phyloP scores from a whole-genome alignment of 495 filamentous ascomycete genomes.

The Hypoxylon subgilvum region DNA sequence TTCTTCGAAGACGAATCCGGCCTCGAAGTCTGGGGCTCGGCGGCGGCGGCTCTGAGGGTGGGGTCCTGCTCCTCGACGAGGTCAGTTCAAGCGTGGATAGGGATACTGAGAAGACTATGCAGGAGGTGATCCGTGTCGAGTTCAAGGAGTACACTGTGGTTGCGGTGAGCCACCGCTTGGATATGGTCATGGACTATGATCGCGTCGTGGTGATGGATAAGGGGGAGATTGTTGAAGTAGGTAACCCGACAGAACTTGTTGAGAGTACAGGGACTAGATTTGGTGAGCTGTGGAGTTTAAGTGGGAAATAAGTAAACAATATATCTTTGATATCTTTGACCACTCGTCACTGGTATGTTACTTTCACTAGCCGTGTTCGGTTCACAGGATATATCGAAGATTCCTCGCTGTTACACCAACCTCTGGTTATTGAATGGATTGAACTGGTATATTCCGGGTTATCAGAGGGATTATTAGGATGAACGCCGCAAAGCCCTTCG shows the following conservation, averaged over 20 bases:
- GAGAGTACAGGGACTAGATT: slow-evolving; percentile 44
- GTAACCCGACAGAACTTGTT: slow-evolving; percentile 43
- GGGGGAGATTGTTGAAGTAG: slow-evolving; percentile 51
- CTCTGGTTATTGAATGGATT: too few species aligned
- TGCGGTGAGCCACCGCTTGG: slow-evolving; percentile 54
- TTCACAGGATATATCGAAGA: too few species aligned
- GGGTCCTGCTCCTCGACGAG: slow-evolving; percentile 49
- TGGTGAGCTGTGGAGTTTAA: slow-evolving; percentile 37
- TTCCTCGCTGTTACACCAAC: too few species aligned
- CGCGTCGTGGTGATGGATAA: slow-evolving; percentile 53
- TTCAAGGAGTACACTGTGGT: slow-evolving; percentile 56
- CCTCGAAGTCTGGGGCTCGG: slow-evolving; percentile 21
- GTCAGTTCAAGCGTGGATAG: slow-evolving; percentile 52
- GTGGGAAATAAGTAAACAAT: slow-evolving; percentile 2
- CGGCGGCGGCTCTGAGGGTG: slow-evolving; percentile 24
- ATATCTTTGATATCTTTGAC: neutral
- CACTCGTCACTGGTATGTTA: too few species aligned
- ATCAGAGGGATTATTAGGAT: too few species aligned
- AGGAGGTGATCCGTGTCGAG: slow-evolving; percentile 49
- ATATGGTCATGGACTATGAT: slow-evolving; percentile 56
- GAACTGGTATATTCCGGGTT: too few species aligned
- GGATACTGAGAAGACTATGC: slow-evolving; percentile 54
- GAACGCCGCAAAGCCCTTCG: too few species aligned
- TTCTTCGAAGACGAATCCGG: slow-evolving; percentile 53
- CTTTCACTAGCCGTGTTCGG: too few species aligned